Conservation (phyloP, 345 rosid species). For the Eucalyptus coolabah region DNA sequence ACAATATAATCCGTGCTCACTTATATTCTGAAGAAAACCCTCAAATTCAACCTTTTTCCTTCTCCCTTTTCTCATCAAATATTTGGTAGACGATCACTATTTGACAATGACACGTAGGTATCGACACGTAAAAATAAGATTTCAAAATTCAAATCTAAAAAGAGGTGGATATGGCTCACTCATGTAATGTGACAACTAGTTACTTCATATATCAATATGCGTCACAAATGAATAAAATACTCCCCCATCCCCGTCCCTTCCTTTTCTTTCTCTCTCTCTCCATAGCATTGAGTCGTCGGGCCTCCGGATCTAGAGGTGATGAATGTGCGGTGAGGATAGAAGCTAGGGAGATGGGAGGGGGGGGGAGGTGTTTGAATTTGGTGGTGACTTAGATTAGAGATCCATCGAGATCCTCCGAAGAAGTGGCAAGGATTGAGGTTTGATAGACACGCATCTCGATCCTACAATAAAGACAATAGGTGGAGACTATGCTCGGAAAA, state of each 20-base stretch:
- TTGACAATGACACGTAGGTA: accelerated
- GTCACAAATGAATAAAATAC: no score
- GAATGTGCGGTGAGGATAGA: not conserved
- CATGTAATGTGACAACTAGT: not conserved
- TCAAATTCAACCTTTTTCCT: no score
- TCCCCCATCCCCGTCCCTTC: no score
- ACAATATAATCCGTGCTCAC: not conserved
- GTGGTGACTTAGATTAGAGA: not conserved
- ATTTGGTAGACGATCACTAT: not conserved
- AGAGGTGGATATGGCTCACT: accelerated
- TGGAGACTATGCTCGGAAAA: not conserved
- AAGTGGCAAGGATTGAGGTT: not conserved
- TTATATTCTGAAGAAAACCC: not conserved
- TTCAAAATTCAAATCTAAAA: no score
- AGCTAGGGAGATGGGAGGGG: not conserved
- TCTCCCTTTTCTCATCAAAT: not conserved
- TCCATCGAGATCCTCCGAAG: not conserved
- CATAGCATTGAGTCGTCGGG: not conserved
- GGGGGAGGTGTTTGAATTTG: not conserved
- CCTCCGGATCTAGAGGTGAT: not conserved
- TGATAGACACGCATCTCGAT: not conserved
- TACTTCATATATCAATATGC: not conserved
- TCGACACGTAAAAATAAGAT: not conserved
- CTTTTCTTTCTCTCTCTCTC: not conserved
- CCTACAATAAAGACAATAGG: not conserved